Evolutionary conservation across 768 basidiomycete genomes (phyloP).

Genomic region (Pisolithus tinctorius): DNA sequence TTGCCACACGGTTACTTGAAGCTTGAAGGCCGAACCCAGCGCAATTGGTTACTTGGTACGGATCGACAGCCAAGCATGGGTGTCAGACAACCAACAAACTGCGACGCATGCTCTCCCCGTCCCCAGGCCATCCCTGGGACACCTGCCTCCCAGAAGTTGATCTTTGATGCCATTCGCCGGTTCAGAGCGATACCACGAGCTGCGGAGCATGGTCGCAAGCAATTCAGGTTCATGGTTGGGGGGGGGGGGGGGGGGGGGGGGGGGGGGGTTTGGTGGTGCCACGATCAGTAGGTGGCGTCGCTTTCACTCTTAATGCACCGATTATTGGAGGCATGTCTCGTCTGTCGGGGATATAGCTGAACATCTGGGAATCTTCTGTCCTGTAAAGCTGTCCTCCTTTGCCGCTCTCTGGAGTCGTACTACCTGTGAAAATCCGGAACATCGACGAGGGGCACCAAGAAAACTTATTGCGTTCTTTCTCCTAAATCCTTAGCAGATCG

Average conservation of each 20-base stretch:
- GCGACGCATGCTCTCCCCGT: too few species aligned
- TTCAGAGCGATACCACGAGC: conserved; percentile 21
- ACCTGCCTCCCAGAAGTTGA: too few species aligned
- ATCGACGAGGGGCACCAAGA: conserved; percentile 21
- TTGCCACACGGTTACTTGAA: too few species aligned
- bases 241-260: too few species aligned
- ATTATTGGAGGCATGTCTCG: conserved; percentile 8
- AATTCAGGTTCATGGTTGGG: conserved; percentile 9
- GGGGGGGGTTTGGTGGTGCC: too few species aligned
- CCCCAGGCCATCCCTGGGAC: too few species aligned
- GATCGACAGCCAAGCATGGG: too few species aligned
- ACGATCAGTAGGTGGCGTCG: neutral
- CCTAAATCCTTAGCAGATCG: neutral
- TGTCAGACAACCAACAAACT: too few species aligned
- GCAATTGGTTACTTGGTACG: too few species aligned
- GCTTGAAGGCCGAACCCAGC: too few species aligned
- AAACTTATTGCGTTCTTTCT: neutral
- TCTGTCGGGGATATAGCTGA: conserved; percentile 1
- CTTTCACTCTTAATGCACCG: neutral
- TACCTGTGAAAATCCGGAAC: conserved; percentile 23
- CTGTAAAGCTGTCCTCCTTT: conserved; percentile 4
- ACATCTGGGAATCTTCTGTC: conserved; percentile 4
- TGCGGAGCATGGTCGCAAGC: conserved; percentile 20
- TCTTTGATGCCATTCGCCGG: conserved; percentile 12
- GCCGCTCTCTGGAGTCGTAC: conserved; percentile 15